Percentiles rank a stretch among this genome's conserved stretches.
These are phyloP conservation scores for Drosera capensis DNA, from an alignment of 148 eudicot genomes.

Conservation along the genomic window DNA sequence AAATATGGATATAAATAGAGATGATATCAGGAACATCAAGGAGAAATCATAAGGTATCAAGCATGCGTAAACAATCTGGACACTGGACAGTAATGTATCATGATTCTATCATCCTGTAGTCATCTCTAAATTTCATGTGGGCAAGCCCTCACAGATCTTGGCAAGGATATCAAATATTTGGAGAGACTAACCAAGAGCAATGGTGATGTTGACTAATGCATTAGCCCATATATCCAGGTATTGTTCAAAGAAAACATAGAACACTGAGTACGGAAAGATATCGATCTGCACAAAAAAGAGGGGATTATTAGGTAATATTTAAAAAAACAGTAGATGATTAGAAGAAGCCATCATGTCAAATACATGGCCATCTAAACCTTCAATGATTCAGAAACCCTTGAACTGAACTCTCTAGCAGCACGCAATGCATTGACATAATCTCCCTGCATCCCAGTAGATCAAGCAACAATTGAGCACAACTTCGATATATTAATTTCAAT, in stretches of 20 bases:
- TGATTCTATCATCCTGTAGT: no score
- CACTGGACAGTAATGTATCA: no score
- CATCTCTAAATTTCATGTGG: not conserved
- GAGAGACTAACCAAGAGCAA: constrained; percentile 46
- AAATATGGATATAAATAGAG: constrained; percentile 1
- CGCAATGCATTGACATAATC: constrained; percentile 55
- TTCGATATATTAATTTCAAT: not conserved
- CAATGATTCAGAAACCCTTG: constrained; percentile 37
- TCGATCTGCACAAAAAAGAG: constrained; percentile 29
- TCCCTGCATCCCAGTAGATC: constrained; percentile 20
- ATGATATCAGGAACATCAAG: not conserved
- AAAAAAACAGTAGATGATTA: not conserved
- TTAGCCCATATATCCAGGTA: constrained; percentile 64
- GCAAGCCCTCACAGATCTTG: not conserved
- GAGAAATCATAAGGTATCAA: not conserved
- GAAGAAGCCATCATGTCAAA: not conserved
- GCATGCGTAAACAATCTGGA: no score
- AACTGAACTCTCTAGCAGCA: constrained; percentile 49
- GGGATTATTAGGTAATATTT: not conserved
- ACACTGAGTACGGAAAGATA: constrained; percentile 59
- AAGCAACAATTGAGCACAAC: constrained; percentile 1
- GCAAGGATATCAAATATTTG: not conserved
- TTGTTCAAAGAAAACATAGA: constrained; percentile 70
- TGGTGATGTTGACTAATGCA: constrained; percentile 47
- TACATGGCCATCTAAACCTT: constrained; percentile 19